Evolutionary conservation across 2,329 filamentous ascomycete genomes (phyloP), one percentile per base, ranked within the genome.

Genomic region (Arthrinium phaeospermum): DNA sequence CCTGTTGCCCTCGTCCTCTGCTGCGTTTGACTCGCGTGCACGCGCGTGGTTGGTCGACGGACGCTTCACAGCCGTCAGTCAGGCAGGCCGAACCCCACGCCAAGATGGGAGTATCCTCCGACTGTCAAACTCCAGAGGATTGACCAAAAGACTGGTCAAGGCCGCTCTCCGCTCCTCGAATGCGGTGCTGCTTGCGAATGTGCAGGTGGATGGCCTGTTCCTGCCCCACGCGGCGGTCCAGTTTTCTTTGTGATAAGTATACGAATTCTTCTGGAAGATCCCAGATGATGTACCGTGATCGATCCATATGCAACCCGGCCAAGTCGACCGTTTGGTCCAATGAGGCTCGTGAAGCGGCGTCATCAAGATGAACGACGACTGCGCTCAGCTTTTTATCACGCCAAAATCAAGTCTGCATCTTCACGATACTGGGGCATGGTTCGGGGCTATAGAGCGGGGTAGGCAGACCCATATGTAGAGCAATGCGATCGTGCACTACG

Each of bases 171-270:
- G 53, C 30, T 61, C 3, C 53, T 37, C 53, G 53, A 61, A 61
- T 61, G 53, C 53, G 53, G 53, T 61, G 34, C 16, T 61, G 53
- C 30, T 61, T 61, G 53, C 53, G 53, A 61, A 37, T 34, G 53
- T 61, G 53, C 53, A 37, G 53, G 53, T 37, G 30, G 53, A 34
- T 61, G 22, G 30, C 30, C 30, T n/a, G 34, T 41, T 41, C 8
- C 10, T 41, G 34, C 57, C 57, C 57, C 57, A 64, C 57, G 57
- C 3, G n/a, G 34, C 22, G 57, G 22, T 64, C 57, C 57, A 41
- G 57, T 64, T 64, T 64, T 64, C 57, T 64, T 57, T 14, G 19
- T 41, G 41, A 24, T 24, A 64, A 41, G 30, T 64, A 64, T 64
- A 64, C 30, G 34, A 64, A 14, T 37, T 37, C 53, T 61, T 61